These are phyloP conservation scores for Phaeotremella skinneri DNA, from an alignment of 768 basidiomycete species.

Conservation along the genomic window DNA sequence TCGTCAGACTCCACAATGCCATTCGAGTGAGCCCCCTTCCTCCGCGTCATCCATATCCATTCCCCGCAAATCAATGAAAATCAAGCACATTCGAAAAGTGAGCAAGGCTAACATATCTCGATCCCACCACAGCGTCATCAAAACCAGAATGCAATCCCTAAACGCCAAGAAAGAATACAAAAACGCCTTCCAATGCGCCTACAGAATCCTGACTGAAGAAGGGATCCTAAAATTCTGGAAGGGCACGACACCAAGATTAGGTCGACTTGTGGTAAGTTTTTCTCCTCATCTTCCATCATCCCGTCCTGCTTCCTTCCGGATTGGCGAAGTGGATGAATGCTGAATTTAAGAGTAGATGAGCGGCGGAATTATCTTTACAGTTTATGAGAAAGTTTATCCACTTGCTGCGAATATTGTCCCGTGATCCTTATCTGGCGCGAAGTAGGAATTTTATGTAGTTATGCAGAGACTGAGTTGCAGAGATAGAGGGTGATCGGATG, in stretches of 20 bases:
- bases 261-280: constrained; percentile 63
- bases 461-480: no score
- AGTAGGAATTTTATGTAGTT: no score
- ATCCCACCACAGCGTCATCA: constrained; percentile 68
- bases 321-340: constrained; percentile 1
- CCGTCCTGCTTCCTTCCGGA: constrained; percentile 4
- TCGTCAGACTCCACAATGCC: constrained; percentile 51
- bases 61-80: neutral
- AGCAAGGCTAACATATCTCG: neutral
- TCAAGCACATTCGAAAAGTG: neutral
- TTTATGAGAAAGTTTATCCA: constrained; percentile 64
- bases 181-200: constrained; percentile 93
- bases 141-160: constrained; percentile 96
- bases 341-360: constrained; percentile 61
- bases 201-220: constrained; percentile 90
- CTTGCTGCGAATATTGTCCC: constrained; percentile 23
- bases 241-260: constrained; percentile 86
- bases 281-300: constrained; percentile 1
- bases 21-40: constrained; percentile 47
- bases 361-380: constrained; percentile 87
- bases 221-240: constrained; percentile 92
- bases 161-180: constrained; percentile 77
- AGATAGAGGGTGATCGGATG: no score
- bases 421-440: no score
- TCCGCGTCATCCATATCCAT: neutral